Evolutionary conservation across 73 alveolate species (phyloP).

Genomic region (Paramecium sonneborni): DNA sequence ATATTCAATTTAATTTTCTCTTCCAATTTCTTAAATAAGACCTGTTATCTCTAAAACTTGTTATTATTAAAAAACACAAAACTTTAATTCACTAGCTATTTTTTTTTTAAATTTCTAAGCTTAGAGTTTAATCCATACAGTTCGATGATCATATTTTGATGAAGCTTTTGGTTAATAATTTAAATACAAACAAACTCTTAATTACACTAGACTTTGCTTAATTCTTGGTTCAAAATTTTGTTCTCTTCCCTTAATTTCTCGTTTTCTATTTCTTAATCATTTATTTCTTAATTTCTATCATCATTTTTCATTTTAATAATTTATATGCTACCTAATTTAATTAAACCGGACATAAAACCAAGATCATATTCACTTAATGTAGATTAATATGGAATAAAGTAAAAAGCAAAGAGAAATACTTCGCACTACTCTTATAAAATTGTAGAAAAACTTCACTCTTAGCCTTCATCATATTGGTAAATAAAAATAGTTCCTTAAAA

Average conservation of each 20-base stretch:
- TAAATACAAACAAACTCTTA: background rate
- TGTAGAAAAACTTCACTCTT: background rate
- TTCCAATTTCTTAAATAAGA: background rate
- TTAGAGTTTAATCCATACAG: background rate
- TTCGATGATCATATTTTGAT: background rate
- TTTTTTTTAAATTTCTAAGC: background rate
- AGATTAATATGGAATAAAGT: background rate
- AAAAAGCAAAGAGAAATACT: background rate
- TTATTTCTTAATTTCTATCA: background rate
- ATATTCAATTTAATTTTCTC: background rate
- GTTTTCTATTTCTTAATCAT: background rate
- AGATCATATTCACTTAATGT: background rate
- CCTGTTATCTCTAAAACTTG: background rate
- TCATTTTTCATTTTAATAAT: background rate
- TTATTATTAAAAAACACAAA: background rate
- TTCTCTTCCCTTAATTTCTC: background rate
- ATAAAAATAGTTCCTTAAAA: background rate
- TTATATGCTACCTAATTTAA: background rate
- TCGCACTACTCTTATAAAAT: conserved; percentile 2
- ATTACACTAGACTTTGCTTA: background rate
- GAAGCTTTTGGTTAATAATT: background rate
- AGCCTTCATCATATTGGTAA: background rate
- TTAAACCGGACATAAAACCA: background rate
- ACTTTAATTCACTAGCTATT: background rate
- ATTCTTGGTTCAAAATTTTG: background rate